phyloP scores from a whole-genome alignment of 306 rosid genomes.

The Gynostemma pentaphyllum region DNA sequence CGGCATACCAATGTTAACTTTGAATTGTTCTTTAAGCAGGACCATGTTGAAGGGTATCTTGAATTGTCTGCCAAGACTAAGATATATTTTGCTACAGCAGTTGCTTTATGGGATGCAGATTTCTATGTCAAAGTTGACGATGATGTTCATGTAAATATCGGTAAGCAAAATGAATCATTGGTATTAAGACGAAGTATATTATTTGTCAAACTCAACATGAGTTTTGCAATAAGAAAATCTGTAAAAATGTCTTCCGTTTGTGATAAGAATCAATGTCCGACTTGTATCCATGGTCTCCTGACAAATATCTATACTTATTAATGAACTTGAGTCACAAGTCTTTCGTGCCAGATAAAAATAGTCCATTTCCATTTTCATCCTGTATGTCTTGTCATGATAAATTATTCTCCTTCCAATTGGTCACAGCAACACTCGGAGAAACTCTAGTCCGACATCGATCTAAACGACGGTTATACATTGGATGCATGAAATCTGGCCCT shows the following conservation, averaged over 20 bases:
- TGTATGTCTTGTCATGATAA: background rate
- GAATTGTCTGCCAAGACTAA: conserved; percentile 95
- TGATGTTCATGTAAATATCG: conserved; percentile 95
- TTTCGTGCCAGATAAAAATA: too few species aligned
- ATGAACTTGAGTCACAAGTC: background rate
- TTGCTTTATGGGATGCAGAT: conserved; percentile 89
- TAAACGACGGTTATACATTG: conserved; percentile 65
- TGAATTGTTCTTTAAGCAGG: conserved; percentile 28
- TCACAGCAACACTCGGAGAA: conserved; percentile 88
- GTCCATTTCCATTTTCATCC: too few species aligned
- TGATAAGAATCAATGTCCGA: background rate
- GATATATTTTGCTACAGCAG: conserved; percentile 82
- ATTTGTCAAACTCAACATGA: background rate
- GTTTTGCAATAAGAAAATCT: background rate
- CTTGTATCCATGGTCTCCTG: background rate
- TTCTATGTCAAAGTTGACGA: conserved; percentile 96
- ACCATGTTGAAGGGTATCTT: conserved; percentile 96
- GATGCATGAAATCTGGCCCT: conserved; percentile 99
- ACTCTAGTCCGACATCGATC: conserved; percentile 81
- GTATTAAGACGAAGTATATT: background rate
- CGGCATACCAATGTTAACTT: background rate
- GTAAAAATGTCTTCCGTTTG: background rate
- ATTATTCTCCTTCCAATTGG: background rate
- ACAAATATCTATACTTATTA: background rate
- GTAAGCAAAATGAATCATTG: conserved; percentile 21